Evolutionary conservation across 139 green algal genomes (phyloP).

Genomic region (Eudorina sp.): DNA sequence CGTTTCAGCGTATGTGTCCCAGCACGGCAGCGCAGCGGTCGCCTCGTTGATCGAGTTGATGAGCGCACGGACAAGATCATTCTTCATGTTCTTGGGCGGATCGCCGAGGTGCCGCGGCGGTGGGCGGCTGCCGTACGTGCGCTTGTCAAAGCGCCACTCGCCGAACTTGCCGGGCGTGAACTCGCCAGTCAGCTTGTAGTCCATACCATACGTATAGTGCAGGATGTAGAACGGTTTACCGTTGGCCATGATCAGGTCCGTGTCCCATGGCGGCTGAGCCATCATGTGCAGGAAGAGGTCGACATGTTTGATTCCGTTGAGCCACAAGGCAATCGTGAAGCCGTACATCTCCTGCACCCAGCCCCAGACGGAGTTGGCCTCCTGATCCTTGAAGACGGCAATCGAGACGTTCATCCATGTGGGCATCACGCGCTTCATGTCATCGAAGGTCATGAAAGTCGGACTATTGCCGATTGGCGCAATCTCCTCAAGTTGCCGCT

Average conservation of each 20-base stretch:
- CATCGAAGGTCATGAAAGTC: constrained; percentile 82
- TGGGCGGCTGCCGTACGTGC: constrained; percentile 76
- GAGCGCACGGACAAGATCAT: constrained; percentile 83
- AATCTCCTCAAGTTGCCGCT: constrained; percentile 80
- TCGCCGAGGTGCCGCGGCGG: constrained; percentile 73
- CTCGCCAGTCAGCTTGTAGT: constrained; percentile 81
- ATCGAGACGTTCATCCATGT: constrained; percentile 94
- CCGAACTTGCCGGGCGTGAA: constrained; percentile 91
- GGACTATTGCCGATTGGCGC: constrained; percentile 92
- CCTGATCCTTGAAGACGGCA: constrained; percentile 91
- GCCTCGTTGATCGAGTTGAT: constrained; percentile 79
- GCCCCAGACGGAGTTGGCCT: constrained; percentile 88
- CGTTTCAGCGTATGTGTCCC: constrained; percentile 83
- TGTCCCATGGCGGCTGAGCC: constrained; percentile 94
- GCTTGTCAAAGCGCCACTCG: constrained; percentile 97
- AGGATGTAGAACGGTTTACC: constrained; percentile 88
- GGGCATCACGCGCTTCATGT: constrained; percentile 84
- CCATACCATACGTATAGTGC: constrained; percentile 98
- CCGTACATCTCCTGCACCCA: constrained; percentile 97
- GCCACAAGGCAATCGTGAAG: constrained; percentile 85
- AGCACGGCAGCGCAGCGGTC: constrained; percentile 75
- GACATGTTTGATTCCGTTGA: constrained; percentile 72
- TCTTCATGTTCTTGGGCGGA: constrained; percentile 82
- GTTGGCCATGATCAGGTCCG: constrained; percentile 58
- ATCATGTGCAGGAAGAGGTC: constrained; percentile 78